Base-by-base conservation (phyloP, 768 basidiomycete species). In the Lentinula sp. region DNA sequence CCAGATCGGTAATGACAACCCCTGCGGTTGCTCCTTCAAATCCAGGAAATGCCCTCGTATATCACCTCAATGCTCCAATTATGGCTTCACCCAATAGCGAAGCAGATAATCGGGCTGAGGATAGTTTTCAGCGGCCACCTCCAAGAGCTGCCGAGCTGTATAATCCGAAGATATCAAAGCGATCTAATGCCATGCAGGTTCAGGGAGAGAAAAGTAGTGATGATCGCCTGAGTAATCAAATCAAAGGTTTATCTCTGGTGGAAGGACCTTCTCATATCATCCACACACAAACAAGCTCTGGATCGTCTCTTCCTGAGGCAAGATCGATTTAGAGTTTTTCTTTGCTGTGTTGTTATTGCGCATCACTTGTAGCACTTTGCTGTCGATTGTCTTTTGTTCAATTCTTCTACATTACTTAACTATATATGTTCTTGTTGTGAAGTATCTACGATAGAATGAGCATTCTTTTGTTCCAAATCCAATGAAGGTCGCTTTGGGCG, bases 1-100 rank as follows among this genome's bases (percentile, higher is more conserved):
- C 82, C 75, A 77, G 85, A 13, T 77, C 85, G 21, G 76, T 84
- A 61, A 78, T 89, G 46, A 72, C 77, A 62, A 71, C 78, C 10
- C 70, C 71, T 18, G 70, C 63, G 62, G 60, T 65, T 23, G 65
- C 61, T 35, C 65, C 64, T 11, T 4, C 40, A 40, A 43, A 15
- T 28, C 35, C 32, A 49, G 31, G 43, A 2, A 76, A 64, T 48
- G 73, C 70, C 8, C 68, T 75, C 13, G 73, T 77, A 28, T 76
- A 75, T 58, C 77, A 78, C 65, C 68, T 73, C 18, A 71, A 70
- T 63, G 64, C 68, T 34, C 43, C 31, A 7, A 60, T 40, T 37
- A 51, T 16, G 61, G 65, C 59, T 56, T 45, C 40, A 11, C 48
- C 56, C 65, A 55, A 65, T 60, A 68, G 67, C 55, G 61, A 69